A percentile compares a stretch with the other conserved stretches of the same genome.
Evolutionary conservation across 176 grass and related monocot species (phyloP).

Genomic region (Rhynchospora tenuis): DNA sequence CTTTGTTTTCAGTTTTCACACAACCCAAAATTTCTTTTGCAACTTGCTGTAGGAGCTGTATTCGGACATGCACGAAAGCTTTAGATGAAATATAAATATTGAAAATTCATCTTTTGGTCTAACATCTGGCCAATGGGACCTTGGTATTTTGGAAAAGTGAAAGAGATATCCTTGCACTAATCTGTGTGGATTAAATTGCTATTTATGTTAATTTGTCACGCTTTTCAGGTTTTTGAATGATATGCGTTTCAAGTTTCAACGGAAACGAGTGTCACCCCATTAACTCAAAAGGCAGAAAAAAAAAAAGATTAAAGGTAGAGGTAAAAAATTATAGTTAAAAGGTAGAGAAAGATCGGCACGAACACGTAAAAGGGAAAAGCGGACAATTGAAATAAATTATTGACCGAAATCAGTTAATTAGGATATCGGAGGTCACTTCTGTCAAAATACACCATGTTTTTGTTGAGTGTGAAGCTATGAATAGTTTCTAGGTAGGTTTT

Average conservation of each 20-base stretch:
- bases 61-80: background rate
- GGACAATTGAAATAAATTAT: background rate
- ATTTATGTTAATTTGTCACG: background rate
- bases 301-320: background rate
- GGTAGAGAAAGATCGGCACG: background rate
- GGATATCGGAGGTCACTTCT: background rate
- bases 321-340: background rate
- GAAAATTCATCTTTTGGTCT: background rate
- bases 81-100: background rate
- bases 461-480: no score
- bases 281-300: background rate
- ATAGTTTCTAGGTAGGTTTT: no score
- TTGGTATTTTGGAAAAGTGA: background rate
- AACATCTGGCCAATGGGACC: background rate
- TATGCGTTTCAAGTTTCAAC: background rate
- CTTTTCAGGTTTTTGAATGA: no score
- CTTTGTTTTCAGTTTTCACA: no score
- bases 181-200: background rate
- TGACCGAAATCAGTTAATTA: background rate
- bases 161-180: background rate
- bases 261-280: background rate
- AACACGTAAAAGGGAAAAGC: background rate
- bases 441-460: no score
- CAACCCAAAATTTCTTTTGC: background rate
- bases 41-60: background rate